phyloP scores from a whole-genome alignment of 306 rosid genomes.

The Adenanthera pavonina region DNA sequence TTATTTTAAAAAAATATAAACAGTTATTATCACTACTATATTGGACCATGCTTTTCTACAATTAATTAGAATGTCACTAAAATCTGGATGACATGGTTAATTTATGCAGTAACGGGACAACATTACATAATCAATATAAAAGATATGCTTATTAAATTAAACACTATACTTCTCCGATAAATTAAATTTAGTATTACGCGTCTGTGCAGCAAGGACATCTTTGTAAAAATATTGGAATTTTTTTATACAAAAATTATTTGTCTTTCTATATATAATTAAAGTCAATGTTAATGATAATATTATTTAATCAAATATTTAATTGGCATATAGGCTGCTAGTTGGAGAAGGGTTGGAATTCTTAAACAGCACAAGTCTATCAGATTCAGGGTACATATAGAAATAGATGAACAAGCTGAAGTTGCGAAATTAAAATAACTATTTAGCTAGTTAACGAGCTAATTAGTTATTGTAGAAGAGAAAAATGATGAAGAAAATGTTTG shows the following conservation, averaged over 20 bases:
- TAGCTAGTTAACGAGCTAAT: conserved; percentile 18
- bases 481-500: conserved; percentile 16
- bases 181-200: not conserved
- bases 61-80: not conserved
- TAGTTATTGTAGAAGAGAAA: not conserved
- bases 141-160: not conserved
- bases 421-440: not conserved
- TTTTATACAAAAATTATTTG: not conserved
- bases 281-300: not conserved
- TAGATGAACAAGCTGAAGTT: conserved; percentile 12
- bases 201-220: not conserved
- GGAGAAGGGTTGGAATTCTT: conserved; percentile 24
- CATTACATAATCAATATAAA: not conserved
- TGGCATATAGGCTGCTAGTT: not conserved
- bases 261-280: not conserved
- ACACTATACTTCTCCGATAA: not conserved
- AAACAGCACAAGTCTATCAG: conserved; percentile 28
- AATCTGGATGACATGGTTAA: not conserved
- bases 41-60: not conserved
- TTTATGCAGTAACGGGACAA: not conserved
- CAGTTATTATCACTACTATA: not conserved
- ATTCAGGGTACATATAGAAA: not conserved
- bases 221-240: not conserved
- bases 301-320: conserved; percentile 28
- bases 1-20: not conserved